phyloP scores from a whole-genome alignment of 2,329 filamentous ascomycete species.

The Xylaria sp. region DNA sequence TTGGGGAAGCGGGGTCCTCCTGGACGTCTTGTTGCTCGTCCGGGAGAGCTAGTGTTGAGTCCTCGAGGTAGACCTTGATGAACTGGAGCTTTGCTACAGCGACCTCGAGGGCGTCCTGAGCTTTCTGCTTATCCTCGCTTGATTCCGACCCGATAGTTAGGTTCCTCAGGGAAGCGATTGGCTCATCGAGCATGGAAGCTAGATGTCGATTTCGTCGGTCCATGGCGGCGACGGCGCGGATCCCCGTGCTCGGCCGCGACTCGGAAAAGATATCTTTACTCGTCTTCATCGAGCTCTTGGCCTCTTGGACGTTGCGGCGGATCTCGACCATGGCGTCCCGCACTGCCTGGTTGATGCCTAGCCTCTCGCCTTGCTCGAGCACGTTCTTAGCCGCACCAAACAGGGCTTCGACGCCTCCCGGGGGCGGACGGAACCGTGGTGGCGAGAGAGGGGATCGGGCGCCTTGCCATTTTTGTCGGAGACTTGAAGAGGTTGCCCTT shows the following conservation, averaged over 20 bases:
- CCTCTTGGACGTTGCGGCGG: conserved; percentile 76
- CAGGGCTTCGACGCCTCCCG: conserved; percentile 73
- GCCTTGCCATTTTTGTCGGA: conserved; percentile 57
- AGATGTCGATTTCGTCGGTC: conserved; percentile 75
- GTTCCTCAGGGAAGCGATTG: conserved; percentile 70
- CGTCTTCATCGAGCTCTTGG: conserved; percentile 57
- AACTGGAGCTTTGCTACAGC: conserved; percentile 73
- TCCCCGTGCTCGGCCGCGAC: conserved; percentile 45
- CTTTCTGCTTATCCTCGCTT: conserved; percentile 61
- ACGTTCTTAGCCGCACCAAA: conserved; percentile 81
- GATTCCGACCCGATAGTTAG: conserved; percentile 59
- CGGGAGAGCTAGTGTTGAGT: conserved; percentile 65
- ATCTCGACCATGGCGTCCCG: conserved; percentile 86
- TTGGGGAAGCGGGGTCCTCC: conserved; percentile 33
- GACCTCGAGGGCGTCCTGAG: conserved; percentile 66
- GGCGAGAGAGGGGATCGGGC: conserved; percentile 61
- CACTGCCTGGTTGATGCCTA: conserved; percentile 83
- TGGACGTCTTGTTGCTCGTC: conserved; percentile 50
- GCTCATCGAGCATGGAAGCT: conserved; percentile 74
- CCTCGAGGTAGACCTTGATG: conserved; percentile 70
- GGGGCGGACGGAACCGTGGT: conserved; percentile 62
- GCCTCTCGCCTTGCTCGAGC: conserved; percentile 76
- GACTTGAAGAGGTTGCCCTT: conserved; percentile 50
- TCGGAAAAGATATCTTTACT: conserved; percentile 53
- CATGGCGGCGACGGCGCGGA: conserved; percentile 60